These are phyloP conservation scores for Solanum paucissectum DNA, from an alignment of 257 asterid genomes.

Conservation along the genomic window DNA sequence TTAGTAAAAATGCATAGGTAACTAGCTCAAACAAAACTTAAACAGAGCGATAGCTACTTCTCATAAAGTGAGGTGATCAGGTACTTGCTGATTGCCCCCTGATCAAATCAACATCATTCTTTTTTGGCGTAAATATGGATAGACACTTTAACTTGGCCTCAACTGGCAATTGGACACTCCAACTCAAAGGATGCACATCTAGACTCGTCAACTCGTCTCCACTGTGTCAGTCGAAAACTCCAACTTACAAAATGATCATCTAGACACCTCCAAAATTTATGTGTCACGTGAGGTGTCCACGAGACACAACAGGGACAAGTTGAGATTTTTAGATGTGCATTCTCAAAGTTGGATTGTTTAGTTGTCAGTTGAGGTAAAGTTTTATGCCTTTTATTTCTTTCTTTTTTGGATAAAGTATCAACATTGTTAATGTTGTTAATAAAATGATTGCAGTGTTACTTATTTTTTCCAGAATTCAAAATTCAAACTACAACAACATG, in stretches of 20 bases:
- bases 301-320: fast-evolving
- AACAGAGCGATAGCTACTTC: not conserved
- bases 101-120: not conserved
- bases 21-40: not conserved
- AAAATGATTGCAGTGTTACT: not conserved
- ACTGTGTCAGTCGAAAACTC: fast-evolving
- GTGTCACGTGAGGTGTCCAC: not conserved
- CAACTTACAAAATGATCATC: not conserved
- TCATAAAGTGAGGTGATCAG: not conserved
- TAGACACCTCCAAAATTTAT: too few species aligned
- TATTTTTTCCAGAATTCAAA: not conserved
- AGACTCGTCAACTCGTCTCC: not conserved
- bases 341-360: not conserved
- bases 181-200: not conserved
- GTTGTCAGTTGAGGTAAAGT: not conserved
- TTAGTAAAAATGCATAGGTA: not conserved
- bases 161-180: not conserved
- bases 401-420: not conserved
- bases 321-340: not conserved
- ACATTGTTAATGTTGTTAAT: not conserved
- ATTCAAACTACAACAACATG: not conserved
- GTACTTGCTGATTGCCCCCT: not conserved
- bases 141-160: not conserved
- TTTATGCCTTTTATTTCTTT: too few species aligned
- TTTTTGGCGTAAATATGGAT: not conserved